Conservation (phyloP, 1,139 yeast genomes). For the Taiozyma sp. region DNA sequence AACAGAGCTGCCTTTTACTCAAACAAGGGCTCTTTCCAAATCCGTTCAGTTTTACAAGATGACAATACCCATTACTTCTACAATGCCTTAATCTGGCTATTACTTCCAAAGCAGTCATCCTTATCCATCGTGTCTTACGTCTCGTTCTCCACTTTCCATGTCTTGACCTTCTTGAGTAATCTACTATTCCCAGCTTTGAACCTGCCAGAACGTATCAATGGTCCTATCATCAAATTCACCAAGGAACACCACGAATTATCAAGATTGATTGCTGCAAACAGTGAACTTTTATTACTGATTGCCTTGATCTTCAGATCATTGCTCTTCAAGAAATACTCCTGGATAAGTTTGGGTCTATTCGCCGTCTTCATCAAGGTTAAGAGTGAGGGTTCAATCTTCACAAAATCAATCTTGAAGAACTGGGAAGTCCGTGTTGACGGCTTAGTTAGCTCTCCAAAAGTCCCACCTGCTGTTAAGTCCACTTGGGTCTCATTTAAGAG, state of each 20-base stretch:
- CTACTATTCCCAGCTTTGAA: conserved; percentile 65
- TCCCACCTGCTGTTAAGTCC: conserved; percentile 56
- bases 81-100: conserved; percentile 54
- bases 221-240: conserved; percentile 49
- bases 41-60: conserved; percentile 40
- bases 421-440: conserved; percentile 75
- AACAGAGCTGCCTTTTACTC: conserved; percentile 9
- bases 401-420: conserved; percentile 64
- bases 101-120: conserved; percentile 48
- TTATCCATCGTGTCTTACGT: conserved; percentile 62
- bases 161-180: conserved; percentile 59
- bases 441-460: conserved; percentile 46
- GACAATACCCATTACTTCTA: conserved; percentile 66
- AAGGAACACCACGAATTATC: conserved; percentile 63
- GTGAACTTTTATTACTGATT: conserved; percentile 57
- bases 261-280: conserved; percentile 64
- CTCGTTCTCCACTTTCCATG: conserved; percentile 71
- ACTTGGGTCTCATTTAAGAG: conserved; percentile 59
- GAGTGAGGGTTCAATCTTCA: conserved; percentile 71
- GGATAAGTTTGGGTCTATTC: conserved; percentile 56
- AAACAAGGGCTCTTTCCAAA: conserved; percentile 14
- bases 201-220: conserved; percentile 35
- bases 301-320: conserved; percentile 51
- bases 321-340: conserved; percentile 60
- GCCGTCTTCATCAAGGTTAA: conserved; percentile 69